Evolutionary conservation across 371 early-diverging fungal genomes (phyloP).

Genomic region (Mortierella sp.): DNA sequence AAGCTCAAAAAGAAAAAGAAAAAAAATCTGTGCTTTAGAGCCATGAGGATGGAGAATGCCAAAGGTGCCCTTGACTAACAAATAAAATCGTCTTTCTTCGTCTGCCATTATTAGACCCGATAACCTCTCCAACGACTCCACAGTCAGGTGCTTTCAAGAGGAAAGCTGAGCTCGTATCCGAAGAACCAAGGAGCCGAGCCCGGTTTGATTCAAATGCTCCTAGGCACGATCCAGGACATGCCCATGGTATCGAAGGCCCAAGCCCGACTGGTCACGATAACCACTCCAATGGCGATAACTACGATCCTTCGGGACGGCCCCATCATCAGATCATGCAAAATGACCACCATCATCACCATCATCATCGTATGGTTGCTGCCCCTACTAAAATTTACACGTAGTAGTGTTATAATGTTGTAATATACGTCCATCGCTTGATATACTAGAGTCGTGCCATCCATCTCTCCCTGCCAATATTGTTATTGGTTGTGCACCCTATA

Average conservation of each 20-base stretch:
- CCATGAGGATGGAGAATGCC: too few relatives aligned
- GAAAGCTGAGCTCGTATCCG: constrained; percentile 10
- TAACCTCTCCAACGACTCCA: constrained; percentile 10
- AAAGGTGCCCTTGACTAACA: neutral
- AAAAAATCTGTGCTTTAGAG: neutral
- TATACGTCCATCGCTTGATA: too few relatives aligned
- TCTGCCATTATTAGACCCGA: neutral
- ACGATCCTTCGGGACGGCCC: neutral
- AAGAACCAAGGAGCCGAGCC: constrained; percentile 10
- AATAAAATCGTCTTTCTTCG: neutral
- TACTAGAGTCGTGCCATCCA: too few relatives aligned
- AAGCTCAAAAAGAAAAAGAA: neutral
- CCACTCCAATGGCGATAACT: neutral
- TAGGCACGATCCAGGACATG: constrained; percentile 3
- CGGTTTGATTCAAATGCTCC: constrained; percentile 6
- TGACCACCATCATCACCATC: neutral
- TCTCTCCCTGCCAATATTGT: too few relatives aligned
- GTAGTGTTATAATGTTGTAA: too few relatives aligned
- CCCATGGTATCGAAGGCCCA: neutral
- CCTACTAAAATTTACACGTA: too few relatives aligned
- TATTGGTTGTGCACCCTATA: too few relatives aligned
- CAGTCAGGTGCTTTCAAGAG: constrained; percentile 13
- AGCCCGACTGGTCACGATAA: neutral
- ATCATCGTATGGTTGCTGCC: too few relatives aligned
- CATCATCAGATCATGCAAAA: too few relatives aligned